Evolutionary conservation across 345 rosid species (phyloP), one percentile per base, ranked within the genome.

Genomic region (Chamaenerion angustifolium): DNA sequence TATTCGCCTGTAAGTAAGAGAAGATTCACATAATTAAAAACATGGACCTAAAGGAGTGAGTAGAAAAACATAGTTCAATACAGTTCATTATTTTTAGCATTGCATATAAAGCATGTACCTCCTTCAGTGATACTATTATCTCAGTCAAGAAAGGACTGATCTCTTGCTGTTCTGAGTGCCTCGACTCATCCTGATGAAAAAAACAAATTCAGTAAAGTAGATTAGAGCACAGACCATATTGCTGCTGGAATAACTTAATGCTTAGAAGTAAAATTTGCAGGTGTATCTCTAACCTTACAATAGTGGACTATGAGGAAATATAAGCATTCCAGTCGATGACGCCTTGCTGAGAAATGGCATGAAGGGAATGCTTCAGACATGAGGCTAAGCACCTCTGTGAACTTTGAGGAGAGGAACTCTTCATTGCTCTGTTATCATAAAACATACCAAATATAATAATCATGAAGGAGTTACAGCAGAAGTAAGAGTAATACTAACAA

Each of bases 341-440:
- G 82, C 76, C 77, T 92, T 42, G 96, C 96, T 64, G 96, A 87
- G 58, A 83, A 89, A 73, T 87, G 96, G 64, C 94, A 82, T 3
- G 63, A 64, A 1, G 85, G 77, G 54, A 78, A 58, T 61, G 77
- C 77, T 60, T 83, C 79, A 43, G 76, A 73, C 96, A 92, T 81
- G 23, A 80, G 76, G 48, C 60, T 70, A 48, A 78, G 81, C 69
- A 87, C 56, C 61, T 83, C 83, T 64, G 78, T 78, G 16, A 84
- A 66, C 56, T 72, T 67, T 49, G 85, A 74, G 25, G 86, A 66
- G 49, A 76, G 61, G 59, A 73, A 77, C 53, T 65, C 74, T 61
- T 82, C 78, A 58, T 57, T 68, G 50, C 64, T 78, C 96, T 90
- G 75, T 8, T 3, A 62, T 15, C 55, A 16, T 42, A 18, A 56